phyloP scores from a whole-genome alignment of 371 early-diverging fungal species.

The Haplosporangium sp. region DNA sequence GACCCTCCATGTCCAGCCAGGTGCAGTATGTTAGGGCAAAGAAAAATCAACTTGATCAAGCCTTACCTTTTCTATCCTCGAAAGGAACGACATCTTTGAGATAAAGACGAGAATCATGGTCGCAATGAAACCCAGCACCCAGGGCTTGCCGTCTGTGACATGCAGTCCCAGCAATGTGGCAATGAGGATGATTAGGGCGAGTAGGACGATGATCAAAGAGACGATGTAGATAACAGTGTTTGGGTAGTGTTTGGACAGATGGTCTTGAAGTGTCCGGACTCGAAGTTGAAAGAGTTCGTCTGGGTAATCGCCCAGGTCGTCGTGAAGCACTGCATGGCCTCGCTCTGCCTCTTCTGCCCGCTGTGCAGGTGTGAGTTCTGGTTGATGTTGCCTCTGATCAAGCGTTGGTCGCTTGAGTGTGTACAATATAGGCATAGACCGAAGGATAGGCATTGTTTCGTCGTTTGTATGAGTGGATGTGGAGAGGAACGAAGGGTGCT shows the following conservation, averaged over 20 bases:
- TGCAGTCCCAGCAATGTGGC: slow-evolving; percentile 19
- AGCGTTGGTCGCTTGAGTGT: slow-evolving; percentile 24
- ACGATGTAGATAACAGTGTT: slow-evolving; percentile 23
- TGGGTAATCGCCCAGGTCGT: slow-evolving; percentile 33
- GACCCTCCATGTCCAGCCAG: too few species aligned
- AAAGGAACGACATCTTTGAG: slow-evolving; percentile 50
- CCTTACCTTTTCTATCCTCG: slow-evolving; percentile 42
- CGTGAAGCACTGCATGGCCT: slow-evolving; percentile 12
- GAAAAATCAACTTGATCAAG: neutral
- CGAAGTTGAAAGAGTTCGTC: slow-evolving; percentile 35
- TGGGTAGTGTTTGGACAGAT: slow-evolving; percentile 21
- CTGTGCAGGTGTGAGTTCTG: neutral
- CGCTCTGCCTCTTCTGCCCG: slow-evolving; percentile 9
- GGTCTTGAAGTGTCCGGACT: slow-evolving; percentile 19
- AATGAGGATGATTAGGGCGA: slow-evolving; percentile 17
- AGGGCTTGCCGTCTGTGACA: slow-evolving; percentile 38
- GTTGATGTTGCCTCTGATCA: neutral
- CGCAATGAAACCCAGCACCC: slow-evolving; percentile 37
- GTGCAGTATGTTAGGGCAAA: too few species aligned
- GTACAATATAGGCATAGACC: slow-evolving; percentile 25
- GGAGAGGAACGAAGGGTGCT: neutral
- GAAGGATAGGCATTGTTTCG: slow-evolving; percentile 33
- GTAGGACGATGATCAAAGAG: slow-evolving; percentile 19
- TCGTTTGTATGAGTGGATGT: slow-evolving; percentile 1
- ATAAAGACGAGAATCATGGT: slow-evolving; percentile 34